Percentiles rank a stretch among this genome's conserved stretches.
These are phyloP conservation scores for Botrytis cinerea DNA, from an alignment of 2,329 filamentous ascomycete species.

Conservation along the genomic window DNA sequence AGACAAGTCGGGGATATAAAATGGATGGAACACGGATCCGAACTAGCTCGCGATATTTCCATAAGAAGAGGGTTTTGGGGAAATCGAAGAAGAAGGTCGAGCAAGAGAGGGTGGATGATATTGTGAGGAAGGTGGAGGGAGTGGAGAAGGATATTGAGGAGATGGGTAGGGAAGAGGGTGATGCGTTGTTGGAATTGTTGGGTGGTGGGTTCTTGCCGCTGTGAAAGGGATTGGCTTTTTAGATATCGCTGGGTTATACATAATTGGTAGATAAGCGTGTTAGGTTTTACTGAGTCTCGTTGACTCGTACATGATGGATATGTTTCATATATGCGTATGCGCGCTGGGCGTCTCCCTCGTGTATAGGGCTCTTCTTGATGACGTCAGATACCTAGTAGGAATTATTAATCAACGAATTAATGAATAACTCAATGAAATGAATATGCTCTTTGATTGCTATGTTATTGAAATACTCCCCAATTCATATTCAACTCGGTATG, in stretches of 20 bases:
- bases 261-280: not conserved
- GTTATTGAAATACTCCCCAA: too few species aligned
- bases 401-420: not conserved
- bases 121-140: not conserved
- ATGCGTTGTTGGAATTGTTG: not conserved
- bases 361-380: not conserved
- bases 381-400: not conserved
- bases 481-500: not conserved
- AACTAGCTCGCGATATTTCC: not conserved
- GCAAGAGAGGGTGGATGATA: not conserved
- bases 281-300: not conserved
- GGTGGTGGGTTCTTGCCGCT: not conserved
- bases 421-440: not conserved
- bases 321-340: not conserved
- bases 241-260: not conserved
- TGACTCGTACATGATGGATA: not conserved
- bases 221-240: not conserved
- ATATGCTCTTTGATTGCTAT: not conserved
- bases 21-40: conserved; percentile 3
- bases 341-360: not conserved
- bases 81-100: too few species aligned
- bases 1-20: not conserved
- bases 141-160: not conserved
- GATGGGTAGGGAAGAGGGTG: not conserved
- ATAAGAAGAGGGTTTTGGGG: not conserved